A percentile compares a stretch with the other conserved stretches of the same genome.
phyloP scores from a whole-genome alignment of 306 rosid species.

The Quercus mongolica region DNA sequence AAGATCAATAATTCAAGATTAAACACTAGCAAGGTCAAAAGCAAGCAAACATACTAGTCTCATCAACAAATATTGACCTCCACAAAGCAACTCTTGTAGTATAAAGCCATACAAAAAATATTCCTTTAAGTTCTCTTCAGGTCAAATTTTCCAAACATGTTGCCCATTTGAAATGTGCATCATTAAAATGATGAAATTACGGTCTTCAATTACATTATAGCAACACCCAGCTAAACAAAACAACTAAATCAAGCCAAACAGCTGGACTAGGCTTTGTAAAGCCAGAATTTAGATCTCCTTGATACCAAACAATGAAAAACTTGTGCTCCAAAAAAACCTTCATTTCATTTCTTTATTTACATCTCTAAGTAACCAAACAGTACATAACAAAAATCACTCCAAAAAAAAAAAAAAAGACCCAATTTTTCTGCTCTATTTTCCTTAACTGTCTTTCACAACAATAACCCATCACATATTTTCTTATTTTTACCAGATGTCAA shows the following conservation, averaged over 20 bases:
- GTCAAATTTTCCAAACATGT: not conserved
- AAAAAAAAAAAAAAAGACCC: not conserved
- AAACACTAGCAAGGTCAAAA: not conserved
- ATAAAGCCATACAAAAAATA: not conserved
- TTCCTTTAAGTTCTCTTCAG: not conserved
- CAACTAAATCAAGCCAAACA: not conserved
- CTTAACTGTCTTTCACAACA: not conserved
- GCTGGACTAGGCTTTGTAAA: not conserved
- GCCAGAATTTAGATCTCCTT: not conserved
- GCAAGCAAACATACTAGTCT: not conserved
- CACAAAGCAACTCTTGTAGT: not conserved
- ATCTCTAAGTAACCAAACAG: not conserved
- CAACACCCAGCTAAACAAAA: not conserved
- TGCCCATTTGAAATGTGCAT: not conserved
- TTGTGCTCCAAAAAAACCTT: not conserved
- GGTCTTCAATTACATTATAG: not conserved
- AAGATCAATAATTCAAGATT: constrained; percentile 11
- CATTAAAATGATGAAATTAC: not conserved
- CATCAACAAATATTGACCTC: not conserved
- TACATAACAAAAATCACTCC: not conserved
- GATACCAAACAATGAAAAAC: not conserved
- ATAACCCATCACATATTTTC: not conserved
- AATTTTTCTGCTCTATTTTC: not conserved
- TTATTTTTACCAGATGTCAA: not conserved
- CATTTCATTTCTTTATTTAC: not conserved